phyloP scores from a whole-genome alignment of 2,329 filamentous ascomycete genomes.

The Cladosporium sp. region DNA sequence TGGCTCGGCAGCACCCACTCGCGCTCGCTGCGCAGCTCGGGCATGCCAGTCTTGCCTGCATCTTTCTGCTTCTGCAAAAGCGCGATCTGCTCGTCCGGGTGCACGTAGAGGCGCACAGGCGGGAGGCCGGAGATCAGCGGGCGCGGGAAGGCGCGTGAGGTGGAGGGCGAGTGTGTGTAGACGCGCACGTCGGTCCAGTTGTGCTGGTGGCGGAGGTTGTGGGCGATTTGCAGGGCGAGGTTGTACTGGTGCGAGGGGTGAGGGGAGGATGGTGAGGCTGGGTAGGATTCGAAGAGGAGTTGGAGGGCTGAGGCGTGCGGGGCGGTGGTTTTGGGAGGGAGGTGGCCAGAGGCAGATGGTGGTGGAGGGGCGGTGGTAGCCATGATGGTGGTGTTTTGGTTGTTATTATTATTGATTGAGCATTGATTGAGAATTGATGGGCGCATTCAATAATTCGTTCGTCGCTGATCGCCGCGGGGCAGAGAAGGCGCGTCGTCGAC shows the following conservation, averaged over 20 bases:
- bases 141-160: conserved; percentile 50
- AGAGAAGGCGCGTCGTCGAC: background rate
- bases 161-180: conserved; percentile 42
- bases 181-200: conserved; percentile 67
- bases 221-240: conserved; percentile 63
- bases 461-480: conserved; percentile 7
- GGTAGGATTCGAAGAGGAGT: conserved; percentile 20
- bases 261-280: conserved; percentile 14
- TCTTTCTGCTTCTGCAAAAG: conserved; percentile 60
- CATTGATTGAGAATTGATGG: background rate
- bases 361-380: background rate
- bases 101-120: conserved; percentile 71
- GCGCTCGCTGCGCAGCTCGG: conserved; percentile 47
- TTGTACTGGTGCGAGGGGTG: conserved; percentile 40
- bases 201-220: conserved; percentile 75
- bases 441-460: background rate
- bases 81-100: conserved; percentile 80
- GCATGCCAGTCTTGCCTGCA: conserved; percentile 37
- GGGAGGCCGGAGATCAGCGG: conserved; percentile 73
- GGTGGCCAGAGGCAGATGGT: background rate
- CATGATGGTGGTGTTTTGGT: background rate
- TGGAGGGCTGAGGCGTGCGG: conserved; percentile 27
- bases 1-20: conserved; percentile 80
- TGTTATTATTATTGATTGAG: background rate
- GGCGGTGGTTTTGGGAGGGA: conserved; percentile 11